Evolutionary conservation across 164 flowering plant species (phyloP).

Genomic region (Piper longum): DNA sequence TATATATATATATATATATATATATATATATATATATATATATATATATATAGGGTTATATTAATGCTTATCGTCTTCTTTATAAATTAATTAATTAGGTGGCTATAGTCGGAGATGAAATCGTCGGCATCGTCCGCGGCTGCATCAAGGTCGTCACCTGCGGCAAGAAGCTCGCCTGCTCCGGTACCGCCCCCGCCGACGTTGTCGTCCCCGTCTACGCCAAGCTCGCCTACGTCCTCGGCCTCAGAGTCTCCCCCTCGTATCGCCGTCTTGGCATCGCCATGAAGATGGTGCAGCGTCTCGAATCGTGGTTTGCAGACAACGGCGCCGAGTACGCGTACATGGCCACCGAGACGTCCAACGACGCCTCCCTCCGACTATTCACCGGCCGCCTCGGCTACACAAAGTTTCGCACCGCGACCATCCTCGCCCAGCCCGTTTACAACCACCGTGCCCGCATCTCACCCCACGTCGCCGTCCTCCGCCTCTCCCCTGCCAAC

Average conservation of each 20-base stretch:
- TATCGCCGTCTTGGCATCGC: constrained; percentile 90
- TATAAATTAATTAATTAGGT: constrained; percentile 25
- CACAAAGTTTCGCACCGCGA: constrained; percentile 73
- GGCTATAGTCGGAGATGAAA: constrained; percentile 38
- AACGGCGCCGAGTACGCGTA: constrained; percentile 88
- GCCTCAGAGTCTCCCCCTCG: constrained; percentile 87
- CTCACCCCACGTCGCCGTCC: constrained; percentile 25
- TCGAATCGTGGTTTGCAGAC: constrained; percentile 70
- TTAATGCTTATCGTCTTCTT: no score
- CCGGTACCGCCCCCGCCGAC: not conserved
- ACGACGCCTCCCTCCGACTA: constrained; percentile 61
- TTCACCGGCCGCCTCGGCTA: constrained; percentile 76
- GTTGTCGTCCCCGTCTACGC: constrained; percentile 46
- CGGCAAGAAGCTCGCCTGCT: constrained; percentile 43
- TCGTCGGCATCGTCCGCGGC: constrained; percentile 82
- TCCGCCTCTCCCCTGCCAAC: constrained; percentile 38
- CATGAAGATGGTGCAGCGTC: constrained; percentile 36
- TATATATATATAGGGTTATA: no score
- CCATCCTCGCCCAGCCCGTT: constrained; percentile 84
- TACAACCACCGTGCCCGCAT: constrained; percentile 52
- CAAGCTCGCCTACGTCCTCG: constrained; percentile 76
- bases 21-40: no score
- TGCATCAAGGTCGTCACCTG: constrained; percentile 94
- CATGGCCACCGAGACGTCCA: constrained; percentile 86
- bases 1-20: no score